These are phyloP conservation scores for Trichosporon coremiiforme DNA, from an alignment of 1,284 basidiomycete species.

Conservation along the genomic window DNA sequence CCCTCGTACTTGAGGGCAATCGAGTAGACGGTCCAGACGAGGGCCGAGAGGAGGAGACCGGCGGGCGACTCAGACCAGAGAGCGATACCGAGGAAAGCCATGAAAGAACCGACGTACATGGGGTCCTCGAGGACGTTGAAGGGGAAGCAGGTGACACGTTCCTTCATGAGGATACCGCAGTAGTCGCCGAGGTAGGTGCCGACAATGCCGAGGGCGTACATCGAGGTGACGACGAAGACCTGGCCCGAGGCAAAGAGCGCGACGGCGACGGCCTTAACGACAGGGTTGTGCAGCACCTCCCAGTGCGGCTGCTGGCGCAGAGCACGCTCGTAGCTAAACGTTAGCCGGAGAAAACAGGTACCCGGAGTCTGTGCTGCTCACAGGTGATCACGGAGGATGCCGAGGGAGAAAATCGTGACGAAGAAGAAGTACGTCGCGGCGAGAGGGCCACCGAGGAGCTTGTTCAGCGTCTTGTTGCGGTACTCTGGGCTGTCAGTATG, in stretches of 20 bases:
- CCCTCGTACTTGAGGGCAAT: slow-evolving; percentile 82
- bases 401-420: slow-evolving; percentile 83
- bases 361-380: slow-evolving; percentile 57
- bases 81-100: slow-evolving; percentile 80
- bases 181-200: slow-evolving; percentile 92
- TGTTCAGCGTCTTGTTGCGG: slow-evolving; percentile 81
- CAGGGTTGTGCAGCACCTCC: slow-evolving; percentile 61
- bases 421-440: slow-evolving; percentile 88
- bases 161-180: slow-evolving; percentile 97
- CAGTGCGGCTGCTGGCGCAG: slow-evolving; percentile 48
- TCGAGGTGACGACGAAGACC: slow-evolving; percentile 80
- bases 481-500: slow-evolving; percentile 65
- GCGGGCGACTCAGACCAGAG: slow-evolving; percentile 83
- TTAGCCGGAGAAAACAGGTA: neutral
- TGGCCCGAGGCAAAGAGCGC: slow-evolving; percentile 72
- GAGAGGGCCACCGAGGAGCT: slow-evolving; percentile 70
- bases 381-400: slow-evolving; percentile 82
- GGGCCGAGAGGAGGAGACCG: slow-evolving; percentile 71
- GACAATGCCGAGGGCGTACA: slow-evolving; percentile 88
- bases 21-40: slow-evolving; percentile 79
- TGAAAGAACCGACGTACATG: slow-evolving; percentile 91
- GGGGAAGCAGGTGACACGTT: slow-evolving; percentile 75
- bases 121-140: slow-evolving; percentile 92
- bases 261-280: slow-evolving; percentile 65
- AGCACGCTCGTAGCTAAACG: slow-evolving; percentile 47